Base-by-base conservation (phyloP, 2,329 filamentous ascomycete genomes). In the Fusarium mexicanum region DNA sequence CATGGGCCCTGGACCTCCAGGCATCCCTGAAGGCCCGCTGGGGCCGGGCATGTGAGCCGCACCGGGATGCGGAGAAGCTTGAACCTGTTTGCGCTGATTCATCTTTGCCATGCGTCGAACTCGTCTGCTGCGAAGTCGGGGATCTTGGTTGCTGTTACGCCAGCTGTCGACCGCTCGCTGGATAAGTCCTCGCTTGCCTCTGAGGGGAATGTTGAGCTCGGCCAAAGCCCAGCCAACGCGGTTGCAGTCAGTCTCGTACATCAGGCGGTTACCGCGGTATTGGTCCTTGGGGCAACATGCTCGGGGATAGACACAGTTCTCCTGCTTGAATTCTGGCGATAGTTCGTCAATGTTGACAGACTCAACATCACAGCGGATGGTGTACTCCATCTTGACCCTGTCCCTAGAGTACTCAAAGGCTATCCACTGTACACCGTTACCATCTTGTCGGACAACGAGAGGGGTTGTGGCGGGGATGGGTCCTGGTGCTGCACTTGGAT, bases 211-310 rank as follows among this genome's bases (percentile, higher is more conserved):
- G 82, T 99, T 99, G 61, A 99, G 86, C 80, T 98, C 93, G 6
- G 96, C 96, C 76, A 99, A 85, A 18, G 96, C 96, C 96, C 96
- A 99, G n/a, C 96, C 96, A n/a, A 99, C 96, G 2, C 95, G 94
- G 85, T 99, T 99, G 88, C 96, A 99, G 85, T 99, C 96, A 22
- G 94, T 98, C 86, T 99, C 96, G 83, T 99, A 99, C 77, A 96
- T 93, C 76, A 98, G 86, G 22, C 96, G 92, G 82, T 99, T 99
- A 70, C 96, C 96, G 69, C 95, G 93, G 86, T 99, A 99, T 81
- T 97, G 93, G 67, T 98, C 96, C 84, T 98, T 98, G 76, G 91
- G 90, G 83, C 95, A 97, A 86, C 95, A 98, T 8, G 96, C 96
- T 69, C 96, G 91, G 7, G 96, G 96, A 81, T 98, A 99, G 20